phyloP scores from a whole-genome alignment of 768 basidiomycete genomes.

The Lactifluus pinguis region DNA sequence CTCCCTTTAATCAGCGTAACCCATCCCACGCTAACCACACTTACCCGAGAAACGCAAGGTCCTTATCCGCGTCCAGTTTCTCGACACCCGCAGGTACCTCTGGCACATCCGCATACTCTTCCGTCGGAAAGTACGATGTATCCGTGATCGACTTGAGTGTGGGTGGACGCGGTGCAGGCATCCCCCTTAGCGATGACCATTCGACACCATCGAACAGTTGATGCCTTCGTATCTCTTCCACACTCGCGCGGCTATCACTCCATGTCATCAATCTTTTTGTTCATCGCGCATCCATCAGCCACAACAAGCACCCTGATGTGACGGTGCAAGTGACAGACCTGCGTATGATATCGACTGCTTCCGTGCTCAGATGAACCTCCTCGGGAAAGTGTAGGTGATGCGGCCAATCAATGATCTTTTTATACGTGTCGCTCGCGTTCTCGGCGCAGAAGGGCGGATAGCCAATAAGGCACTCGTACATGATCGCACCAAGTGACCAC shows the following conservation, averaged over 20 bases:
- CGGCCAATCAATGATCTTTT: slow-evolving; percentile 95
- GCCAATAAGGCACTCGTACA: slow-evolving; percentile 96
- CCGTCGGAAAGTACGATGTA: slow-evolving; percentile 95
- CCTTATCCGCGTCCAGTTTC: slow-evolving; percentile 39
- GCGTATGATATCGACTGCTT: slow-evolving; percentile 83
- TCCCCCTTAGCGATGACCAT: slow-evolving; percentile 77
- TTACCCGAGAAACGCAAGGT: slow-evolving; percentile 52
- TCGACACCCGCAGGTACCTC: slow-evolving; percentile 39
- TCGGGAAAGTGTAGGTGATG: slow-evolving; percentile 83
- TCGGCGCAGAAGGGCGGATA: slow-evolving; percentile 97
- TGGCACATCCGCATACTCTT: slow-evolving; percentile 76
- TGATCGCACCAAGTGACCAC: slow-evolving; percentile 99
- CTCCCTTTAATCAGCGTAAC: slow-evolving; percentile 9
- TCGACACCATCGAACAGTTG: slow-evolving; percentile 94
- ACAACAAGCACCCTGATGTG: not conserved
- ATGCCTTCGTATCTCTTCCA: slow-evolving; percentile 85
- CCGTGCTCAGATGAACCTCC: slow-evolving; percentile 88
- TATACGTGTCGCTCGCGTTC: slow-evolving; percentile 93
- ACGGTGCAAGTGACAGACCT: slow-evolving; percentile 38
- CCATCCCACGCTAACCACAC: not conserved
- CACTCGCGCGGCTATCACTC: slow-evolving; percentile 62
- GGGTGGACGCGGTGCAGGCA: slow-evolving; percentile 92
- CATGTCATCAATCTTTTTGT: slow-evolving; percentile 67
- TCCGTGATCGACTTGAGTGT: slow-evolving; percentile 88
- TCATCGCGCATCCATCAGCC: not conserved